Base-by-base conservation (phyloP, 1,284 basidiomycete species). In the Fomitopsis schrenkii region DNA sequence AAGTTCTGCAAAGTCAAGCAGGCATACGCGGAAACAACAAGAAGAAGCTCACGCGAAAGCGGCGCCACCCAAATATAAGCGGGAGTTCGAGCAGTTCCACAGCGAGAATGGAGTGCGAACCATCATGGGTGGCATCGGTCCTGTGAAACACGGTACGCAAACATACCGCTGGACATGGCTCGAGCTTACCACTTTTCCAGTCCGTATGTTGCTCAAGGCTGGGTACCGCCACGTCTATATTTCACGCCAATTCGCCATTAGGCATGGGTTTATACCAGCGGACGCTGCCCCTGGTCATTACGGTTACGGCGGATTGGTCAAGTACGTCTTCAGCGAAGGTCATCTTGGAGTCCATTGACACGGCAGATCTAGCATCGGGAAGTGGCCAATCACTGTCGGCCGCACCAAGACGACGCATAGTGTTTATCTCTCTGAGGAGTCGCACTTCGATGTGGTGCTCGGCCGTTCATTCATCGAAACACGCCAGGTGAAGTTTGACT, bases 211-310 rank as follows among this genome's bases (percentile, higher is more conserved):
- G 38, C 82, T 98, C 68, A 97, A 95, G 78, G 83, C 86, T n/a
- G 96, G 97, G 5, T 93, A 99, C 76, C 83, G 94, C 30, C 89
- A 97, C 70, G 95, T 98, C 59, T 99, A 99, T 76, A 90, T 99
- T 63, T 97, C 95, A 22, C 86, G 97, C 63, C 90, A 91, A 71
- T 99, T 99, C 72, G 97, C 97, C 0, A 79, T 91, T 64, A 85
- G 88, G 68, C 88, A 98, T 73, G 91, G 91, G 0, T 95, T 99
- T 72, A 93, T 98, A 64, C 93, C 94, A 14, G 80, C 81, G 41
- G 93, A 96, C 66, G 91, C 95, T 54, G 80, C 84, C 0, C 90
- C 87, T 1, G 93, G 93, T 8, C 82, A 87, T 64, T 95, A 95
- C 69, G 95, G 94, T 22, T 96, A 95, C 71, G 83, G 87, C 44